A percentile compares a stretch with the other conserved stretches of the same genome.
Conservation (phyloP, 306 rosid genomes). For the Elaeagnus macrophylla region DNA sequence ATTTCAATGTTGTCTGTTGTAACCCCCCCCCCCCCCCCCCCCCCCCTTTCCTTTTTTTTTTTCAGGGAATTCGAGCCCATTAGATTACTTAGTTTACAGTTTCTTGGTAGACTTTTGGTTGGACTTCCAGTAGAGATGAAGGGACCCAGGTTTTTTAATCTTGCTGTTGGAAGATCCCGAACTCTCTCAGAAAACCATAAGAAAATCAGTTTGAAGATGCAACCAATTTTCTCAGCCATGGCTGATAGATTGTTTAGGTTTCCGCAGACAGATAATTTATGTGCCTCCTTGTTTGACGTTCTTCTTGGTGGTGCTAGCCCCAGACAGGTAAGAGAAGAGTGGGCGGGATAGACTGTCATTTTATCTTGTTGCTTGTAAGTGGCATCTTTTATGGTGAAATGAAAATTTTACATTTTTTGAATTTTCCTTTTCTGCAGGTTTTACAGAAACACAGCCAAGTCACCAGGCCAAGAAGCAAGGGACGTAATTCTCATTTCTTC, state of each 20-base stretch:
- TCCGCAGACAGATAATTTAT: slow-evolving; percentile 75
- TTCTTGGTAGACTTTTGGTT: slow-evolving; percentile 87
- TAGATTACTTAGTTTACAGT: slow-evolving; percentile 87
- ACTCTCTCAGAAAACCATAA: slow-evolving; percentile 48
- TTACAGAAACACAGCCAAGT: slow-evolving; percentile 68
- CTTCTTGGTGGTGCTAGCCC: slow-evolving; percentile 99
- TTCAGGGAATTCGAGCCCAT: slow-evolving; percentile 76
- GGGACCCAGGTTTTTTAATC: slow-evolving; percentile 80
- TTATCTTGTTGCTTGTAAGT: slow-evolving; percentile 2
- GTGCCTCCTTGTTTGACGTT: slow-evolving; percentile 92
- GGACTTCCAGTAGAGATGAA: slow-evolving; percentile 88
- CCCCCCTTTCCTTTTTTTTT: slow-evolving; percentile 20
- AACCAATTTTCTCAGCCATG: slow-evolving; percentile 68
- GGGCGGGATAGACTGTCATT: background rate
- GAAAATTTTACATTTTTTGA: slow-evolving; percentile 4
- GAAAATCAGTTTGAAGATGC: slow-evolving; percentile 51
- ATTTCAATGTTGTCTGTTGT: background rate
- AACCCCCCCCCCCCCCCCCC: too few relatives aligned
- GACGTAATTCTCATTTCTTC: slow-evolving; percentile 61
- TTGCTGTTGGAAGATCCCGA: slow-evolving; percentile 62
- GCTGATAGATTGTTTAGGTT: slow-evolving; percentile 84
- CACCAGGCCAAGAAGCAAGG: slow-evolving; percentile 67
- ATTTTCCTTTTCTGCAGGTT: slow-evolving; percentile 46
- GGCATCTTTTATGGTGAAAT: background rate
- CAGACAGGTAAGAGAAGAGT: slow-evolving; percentile 58